These are phyloP conservation scores for Fomitopsis pinicola DNA, from an alignment of 1,284 basidiomycete genomes.

Conservation along the genomic window DNA sequence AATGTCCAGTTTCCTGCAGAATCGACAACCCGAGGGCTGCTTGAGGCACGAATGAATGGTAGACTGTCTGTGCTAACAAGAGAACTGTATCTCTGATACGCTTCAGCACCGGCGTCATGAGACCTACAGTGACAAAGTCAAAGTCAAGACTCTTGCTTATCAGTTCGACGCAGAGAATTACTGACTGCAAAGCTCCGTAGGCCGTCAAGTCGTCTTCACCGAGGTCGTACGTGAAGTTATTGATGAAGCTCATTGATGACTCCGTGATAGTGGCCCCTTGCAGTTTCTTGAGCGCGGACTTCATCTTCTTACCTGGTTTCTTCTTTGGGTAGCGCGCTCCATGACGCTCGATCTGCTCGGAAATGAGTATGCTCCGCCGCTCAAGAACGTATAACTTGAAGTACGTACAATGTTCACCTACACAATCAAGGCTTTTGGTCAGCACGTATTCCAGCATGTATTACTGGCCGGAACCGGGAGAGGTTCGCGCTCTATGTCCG, in stretches of 20 bases:
- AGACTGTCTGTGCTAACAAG: conserved; percentile 41
- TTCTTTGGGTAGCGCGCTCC: conserved; percentile 77
- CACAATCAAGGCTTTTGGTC: not conserved
- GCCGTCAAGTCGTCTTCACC: conserved; percentile 57
- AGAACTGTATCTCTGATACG: conserved; percentile 48
- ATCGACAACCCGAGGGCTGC: conserved; percentile 57
- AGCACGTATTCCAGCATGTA: not conserved
- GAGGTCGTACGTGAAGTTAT: conserved; percentile 58
- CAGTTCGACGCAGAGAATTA: not conserved
- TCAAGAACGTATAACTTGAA: conserved; percentile 1
- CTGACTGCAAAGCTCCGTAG: conserved; percentile 71
- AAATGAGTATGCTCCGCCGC: not conserved
- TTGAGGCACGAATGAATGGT: conserved; percentile 67
- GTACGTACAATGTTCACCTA: conserved; percentile 57
- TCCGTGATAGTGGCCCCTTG: conserved; percentile 43
- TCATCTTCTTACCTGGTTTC: conserved; percentile 42
- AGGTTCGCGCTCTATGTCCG: not conserved
- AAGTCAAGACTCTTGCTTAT: not conserved
- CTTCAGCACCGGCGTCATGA: conserved; percentile 40
- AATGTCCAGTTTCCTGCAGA: conserved; percentile 70
- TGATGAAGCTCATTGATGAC: conserved; percentile 55
- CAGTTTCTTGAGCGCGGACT: conserved; percentile 48
- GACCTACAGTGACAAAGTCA: conserved; percentile 34
- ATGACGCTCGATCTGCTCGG: conserved; percentile 74
- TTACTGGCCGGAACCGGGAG: not conserved